Evolutionary conservation across 306 rosid genomes (phyloP), one percentile per base, ranked within the genome.

Genomic region (Vicia sativa): DNA sequence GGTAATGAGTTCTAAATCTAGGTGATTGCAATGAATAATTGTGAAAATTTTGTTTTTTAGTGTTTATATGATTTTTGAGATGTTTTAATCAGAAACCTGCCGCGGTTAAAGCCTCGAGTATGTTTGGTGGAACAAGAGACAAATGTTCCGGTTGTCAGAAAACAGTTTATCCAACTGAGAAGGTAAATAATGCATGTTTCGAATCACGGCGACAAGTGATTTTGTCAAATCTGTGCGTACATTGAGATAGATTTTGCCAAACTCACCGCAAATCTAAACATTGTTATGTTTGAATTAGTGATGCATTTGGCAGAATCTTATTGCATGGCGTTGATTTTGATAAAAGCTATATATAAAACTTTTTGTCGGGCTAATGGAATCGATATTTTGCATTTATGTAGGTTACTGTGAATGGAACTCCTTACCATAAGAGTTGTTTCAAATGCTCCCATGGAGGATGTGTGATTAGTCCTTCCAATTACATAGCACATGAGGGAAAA

Each of bases 371-470:
- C 23, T 41, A 42, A 58, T 72, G 77, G 16, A 58, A 49, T 56
- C 37, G 9, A 52, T 45, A n/a, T 60, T 74, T 69, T 71, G 70
- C 46, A 6, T 43, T 45, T 48, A 34, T 37, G 46, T 42, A 89
- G 96, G 98, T 92, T 63, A 78, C 99, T 2, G 99, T 93, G 78
- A 93, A 93, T 79, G 99, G 96, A 71, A 90, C 95, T 63, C 87
- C 99, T 44, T 93, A 93, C 85, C 99, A 93, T 68, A 93, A 85
- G 77, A 88, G 88, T 79, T 93, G 99, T 65, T 93, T 93, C 92
- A 93, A 93, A 63, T 93, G 99, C 85, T 78, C 83, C 77, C 97
- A 93, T 80, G 99, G 99, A 71, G 99, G 99, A 38, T 93, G 99
- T 70, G 85, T 85, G 3, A 95, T 95, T 72, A 93, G 99, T 74